Conservation (phyloP, 768 basidiomycete species). For the Mycena belliarum region DNA sequence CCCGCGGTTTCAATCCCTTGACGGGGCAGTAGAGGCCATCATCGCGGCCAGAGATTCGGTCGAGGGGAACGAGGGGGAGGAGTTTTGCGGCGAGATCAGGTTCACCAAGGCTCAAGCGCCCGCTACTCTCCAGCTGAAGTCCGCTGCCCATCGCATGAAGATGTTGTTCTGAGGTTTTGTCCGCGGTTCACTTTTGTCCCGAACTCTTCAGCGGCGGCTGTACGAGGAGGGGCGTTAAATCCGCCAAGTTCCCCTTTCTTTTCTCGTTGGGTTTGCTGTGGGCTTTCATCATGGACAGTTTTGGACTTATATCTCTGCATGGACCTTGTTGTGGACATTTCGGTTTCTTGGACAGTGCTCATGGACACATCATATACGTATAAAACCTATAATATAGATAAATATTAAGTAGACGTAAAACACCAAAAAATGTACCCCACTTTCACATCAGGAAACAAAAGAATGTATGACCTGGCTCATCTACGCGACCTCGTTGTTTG, state of each 20-base stretch:
- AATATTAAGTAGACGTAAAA: not conserved
- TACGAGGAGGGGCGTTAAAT: too few species aligned
- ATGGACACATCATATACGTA: not conserved
- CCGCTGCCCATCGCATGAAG: not conserved
- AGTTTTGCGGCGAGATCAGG: not conserved
- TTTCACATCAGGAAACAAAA: not conserved
- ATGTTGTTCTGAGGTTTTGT: not conserved
- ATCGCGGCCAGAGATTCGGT: not conserved
- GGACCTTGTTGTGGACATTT: not conserved
- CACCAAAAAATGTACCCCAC: not conserved
- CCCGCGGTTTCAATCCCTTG: constrained; percentile 19
- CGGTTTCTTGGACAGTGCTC: not conserved
- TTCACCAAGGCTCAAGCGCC: constrained; percentile 4
- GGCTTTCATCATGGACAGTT: not conserved
- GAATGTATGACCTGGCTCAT: too few species aligned
- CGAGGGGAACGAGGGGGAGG: not conserved
- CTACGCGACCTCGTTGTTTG: too few species aligned
- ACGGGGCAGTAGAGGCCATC: constrained; percentile 7
- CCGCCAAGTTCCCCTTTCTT: not conserved
- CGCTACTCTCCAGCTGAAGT: not conserved
- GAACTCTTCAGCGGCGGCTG: too few species aligned
- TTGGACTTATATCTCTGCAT: too few species aligned
- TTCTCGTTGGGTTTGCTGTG: not conserved
- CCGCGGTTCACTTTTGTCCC: not conserved
- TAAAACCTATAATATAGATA: not conserved